Base-by-base conservation (phyloP, 176 grass and related monocot genomes). In the Saccharum spontaneum region DNA sequence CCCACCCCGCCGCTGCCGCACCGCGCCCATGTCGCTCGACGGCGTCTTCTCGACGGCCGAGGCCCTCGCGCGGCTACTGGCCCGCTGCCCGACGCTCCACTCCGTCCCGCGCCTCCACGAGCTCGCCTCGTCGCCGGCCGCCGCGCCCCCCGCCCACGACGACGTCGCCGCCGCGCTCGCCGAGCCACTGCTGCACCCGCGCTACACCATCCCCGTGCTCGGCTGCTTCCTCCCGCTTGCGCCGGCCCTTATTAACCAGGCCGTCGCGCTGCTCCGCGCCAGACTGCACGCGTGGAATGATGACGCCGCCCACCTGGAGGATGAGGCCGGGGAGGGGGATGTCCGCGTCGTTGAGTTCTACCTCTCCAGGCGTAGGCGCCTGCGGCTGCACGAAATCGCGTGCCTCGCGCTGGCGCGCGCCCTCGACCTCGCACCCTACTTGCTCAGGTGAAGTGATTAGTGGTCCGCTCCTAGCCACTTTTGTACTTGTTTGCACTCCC, bases 191-290 rank as follows among this genome's bases (percentile, higher is more conserved):
- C 91, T 98, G 73, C 93, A 98, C 80, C 93, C 87, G 6, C 61
- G 82, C 45, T 98, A 92, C 86, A 98, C 93, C 49, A 28, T 95
- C 81, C 91, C 93, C 46, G 83, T 98, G 24, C 55, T 95, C 10
- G 93, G 96, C 45, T 95, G 93, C 89, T 98, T 95, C 79, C 93
- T 84, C 71, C 91, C 88, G 3, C 62, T 95, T n/a, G 92, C 93
- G 46, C 84, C 75, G 49, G 59, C 74, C 4, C 87, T 95, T 49
- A 37, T 87, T 34, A 88, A 83, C 23, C 87, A 79, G 16, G 87
- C 77, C 50, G 88, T 93, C 6, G 81, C 67, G 34, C 34, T 36
- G 34, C 34, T 36, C 34, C 48, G 48, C 48, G 87, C 76, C 20
- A 87, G 30, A 3, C 78, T 52, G 18, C 49, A 67, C 18, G 85